Conservation (phyloP, 2,329 filamentous ascomycete species). For the Aotearoamyces nothofagi region DNA sequence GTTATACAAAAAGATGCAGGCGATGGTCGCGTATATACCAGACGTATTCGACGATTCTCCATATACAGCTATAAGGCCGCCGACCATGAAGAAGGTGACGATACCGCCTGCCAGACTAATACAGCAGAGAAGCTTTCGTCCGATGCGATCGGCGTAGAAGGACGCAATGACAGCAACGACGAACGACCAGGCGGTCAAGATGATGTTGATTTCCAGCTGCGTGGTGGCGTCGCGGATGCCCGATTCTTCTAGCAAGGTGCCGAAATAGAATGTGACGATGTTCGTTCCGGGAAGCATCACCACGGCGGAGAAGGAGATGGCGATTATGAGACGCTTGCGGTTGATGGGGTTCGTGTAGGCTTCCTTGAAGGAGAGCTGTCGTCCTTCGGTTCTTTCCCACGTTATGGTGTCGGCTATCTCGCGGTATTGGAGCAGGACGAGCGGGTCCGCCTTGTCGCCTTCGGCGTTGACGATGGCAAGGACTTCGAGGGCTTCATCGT, state of each 20-base stretch:
- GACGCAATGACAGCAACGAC: constrained; percentile 9
- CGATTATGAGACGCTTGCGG: constrained; percentile 6
- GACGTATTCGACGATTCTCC: background rate
- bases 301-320: constrained; percentile 4
- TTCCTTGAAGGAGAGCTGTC: constrained; percentile 22
- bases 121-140: constrained; percentile 22
- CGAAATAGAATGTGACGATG: constrained; percentile 22
- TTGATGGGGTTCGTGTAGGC: constrained; percentile 13
- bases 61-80: constrained; percentile 24
- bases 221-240: constrained; percentile 8
- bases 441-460: constrained; percentile 24
- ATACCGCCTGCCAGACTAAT: constrained; percentile 8
- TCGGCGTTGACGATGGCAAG: constrained; percentile 49
- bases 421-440: constrained; percentile 21
- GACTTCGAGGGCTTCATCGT: constrained; percentile 89
- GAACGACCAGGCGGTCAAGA: constrained; percentile 17
- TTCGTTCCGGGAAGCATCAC: constrained; percentile 6
- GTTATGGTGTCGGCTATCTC: constrained; percentile 22
- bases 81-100: constrained; percentile 31
- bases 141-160: constrained; percentile 23
- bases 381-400: constrained; percentile 25
- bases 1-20: constrained; percentile 33
- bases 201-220: constrained; percentile 17
- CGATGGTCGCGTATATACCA: constrained; percentile 26
- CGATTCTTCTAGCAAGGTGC: constrained; percentile 13